Evolutionary conservation across 176 grass and related monocot species (phyloP).

Genomic region (Stipa capillata): DNA sequence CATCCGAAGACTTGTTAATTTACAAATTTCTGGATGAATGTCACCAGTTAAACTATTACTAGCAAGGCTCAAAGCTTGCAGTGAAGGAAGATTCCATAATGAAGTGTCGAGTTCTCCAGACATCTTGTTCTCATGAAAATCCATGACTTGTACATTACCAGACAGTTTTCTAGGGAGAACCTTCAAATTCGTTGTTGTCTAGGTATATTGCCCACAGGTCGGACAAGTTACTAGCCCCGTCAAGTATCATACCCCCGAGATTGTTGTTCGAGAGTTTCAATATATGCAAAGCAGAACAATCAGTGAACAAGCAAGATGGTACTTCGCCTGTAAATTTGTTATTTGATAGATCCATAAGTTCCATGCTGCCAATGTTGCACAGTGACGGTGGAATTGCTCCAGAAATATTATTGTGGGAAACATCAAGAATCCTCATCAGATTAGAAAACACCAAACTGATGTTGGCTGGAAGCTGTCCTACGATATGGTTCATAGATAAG

Average conservation of each 20-base stretch:
- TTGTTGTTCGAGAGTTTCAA: slow-evolving; percentile 24
- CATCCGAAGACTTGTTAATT: accelerated
- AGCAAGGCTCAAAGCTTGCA: not conserved
- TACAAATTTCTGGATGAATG: slow-evolving; percentile 3
- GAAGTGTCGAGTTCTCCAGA: not conserved
- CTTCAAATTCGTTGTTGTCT: not conserved
- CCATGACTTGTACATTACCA: not conserved
- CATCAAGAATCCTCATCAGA: not conserved
- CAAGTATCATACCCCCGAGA: not conserved
- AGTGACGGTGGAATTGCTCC: slow-evolving; percentile 17
- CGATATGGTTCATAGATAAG: slow-evolving; percentile 7
- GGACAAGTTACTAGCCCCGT: not conserved
- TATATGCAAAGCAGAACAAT: not conserved
- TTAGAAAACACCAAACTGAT: slow-evolving; percentile 23
- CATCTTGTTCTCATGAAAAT: slow-evolving; percentile 18
- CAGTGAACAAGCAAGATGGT: not conserved
- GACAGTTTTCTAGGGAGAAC: not conserved
- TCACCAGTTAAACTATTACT: not conserved
- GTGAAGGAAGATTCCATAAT: not conserved
- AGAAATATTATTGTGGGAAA: slow-evolving; percentile 3
- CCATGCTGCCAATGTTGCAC: not conserved
- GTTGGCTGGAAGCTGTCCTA: not conserved
- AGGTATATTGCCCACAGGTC: not conserved
- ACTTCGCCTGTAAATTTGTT: slow-evolving; percentile 29
- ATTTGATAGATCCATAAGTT: not conserved